Percentiles rank a stretch among this genome's conserved stretches.
phyloP scores from a whole-genome alignment of 345 rosid species.

The Eucalyptus coolabah region DNA sequence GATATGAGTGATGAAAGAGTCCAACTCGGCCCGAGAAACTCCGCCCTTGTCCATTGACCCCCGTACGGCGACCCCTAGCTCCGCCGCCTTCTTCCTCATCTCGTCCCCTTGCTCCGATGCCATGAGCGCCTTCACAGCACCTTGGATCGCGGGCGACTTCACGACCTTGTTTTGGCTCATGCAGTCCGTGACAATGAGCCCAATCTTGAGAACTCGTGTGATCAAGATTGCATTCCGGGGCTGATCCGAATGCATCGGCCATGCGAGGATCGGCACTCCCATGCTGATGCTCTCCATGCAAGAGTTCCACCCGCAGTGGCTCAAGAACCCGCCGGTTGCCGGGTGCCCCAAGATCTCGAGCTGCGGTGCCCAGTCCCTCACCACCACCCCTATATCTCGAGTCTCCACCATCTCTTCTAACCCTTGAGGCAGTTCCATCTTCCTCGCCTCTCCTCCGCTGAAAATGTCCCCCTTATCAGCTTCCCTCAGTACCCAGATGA shows the following conservation, averaged over 20 bases:
- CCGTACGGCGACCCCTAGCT: constrained; percentile 6
- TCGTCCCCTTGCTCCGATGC: constrained; percentile 33
- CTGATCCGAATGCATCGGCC: constrained; percentile 70
- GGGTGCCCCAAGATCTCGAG: constrained; percentile 37
- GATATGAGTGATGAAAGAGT: constrained; percentile 40
- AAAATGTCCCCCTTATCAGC: constrained; percentile 46
- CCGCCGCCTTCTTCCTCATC: constrained; percentile 27
- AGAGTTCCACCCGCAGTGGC: constrained; percentile 72
- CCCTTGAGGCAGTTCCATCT: constrained; percentile 18
- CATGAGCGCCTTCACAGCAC: constrained; percentile 29
- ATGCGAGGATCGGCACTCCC: constrained; percentile 55
- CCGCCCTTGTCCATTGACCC: constrained; percentile 23
- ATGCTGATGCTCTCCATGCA: constrained; percentile 53
- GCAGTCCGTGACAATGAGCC: constrained; percentile 21
- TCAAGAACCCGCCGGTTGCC: constrained; percentile 41
- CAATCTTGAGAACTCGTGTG: constrained; percentile 23
- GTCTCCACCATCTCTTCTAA: constrained; percentile 20
- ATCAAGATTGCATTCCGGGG: constrained; percentile 35
- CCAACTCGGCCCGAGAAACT: constrained; percentile 25
- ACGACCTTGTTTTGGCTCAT: constrained; percentile 1
- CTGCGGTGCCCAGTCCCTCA: constrained; percentile 63
- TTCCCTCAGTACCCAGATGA: constrained; percentile 54
- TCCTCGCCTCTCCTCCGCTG: neutral
- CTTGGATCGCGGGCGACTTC: constrained; percentile 3
- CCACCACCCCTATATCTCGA: constrained; percentile 20